Conservation (phyloP, 345 rosid genomes). For the Salix udensis region DNA sequence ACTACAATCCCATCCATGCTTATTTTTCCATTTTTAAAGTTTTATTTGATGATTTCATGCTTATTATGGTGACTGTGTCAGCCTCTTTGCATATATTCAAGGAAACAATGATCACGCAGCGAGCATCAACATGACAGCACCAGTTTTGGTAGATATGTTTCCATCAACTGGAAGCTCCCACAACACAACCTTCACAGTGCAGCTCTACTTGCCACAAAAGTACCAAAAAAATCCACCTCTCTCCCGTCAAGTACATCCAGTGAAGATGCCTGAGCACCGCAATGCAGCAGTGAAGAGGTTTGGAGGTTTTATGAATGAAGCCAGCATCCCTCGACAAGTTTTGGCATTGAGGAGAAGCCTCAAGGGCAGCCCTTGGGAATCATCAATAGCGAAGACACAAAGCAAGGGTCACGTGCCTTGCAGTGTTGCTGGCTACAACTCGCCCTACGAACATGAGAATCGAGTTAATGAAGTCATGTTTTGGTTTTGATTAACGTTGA, state of each 20-base stretch:
- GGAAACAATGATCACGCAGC: constrained; percentile 3
- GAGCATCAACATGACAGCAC: constrained; percentile 28
- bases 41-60: neutral
- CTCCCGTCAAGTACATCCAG: neutral
- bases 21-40: neutral
- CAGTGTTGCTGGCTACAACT: constrained; percentile 23
- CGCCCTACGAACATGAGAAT: constrained; percentile 10
- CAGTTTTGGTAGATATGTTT: constrained; percentile 21
- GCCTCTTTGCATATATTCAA: neutral
- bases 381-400: neutral
- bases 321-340: neutral
- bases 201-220: neutral
- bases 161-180: neutral
- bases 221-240: neutral
- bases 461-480: constrained; percentile 26
- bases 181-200: neutral
- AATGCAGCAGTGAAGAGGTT: neutral
- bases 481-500: constrained; percentile 6
- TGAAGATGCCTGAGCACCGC: neutral
- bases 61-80: neutral
- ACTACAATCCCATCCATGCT: neutral
- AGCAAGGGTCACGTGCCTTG: neutral
- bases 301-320: constrained; percentile 15
- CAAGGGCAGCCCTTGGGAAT: neutral
- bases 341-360: constrained; percentile 21